These are phyloP conservation scores for Takashimella koratensis DNA, from an alignment of 1,284 basidiomycete species.

Conservation along the genomic window DNA sequence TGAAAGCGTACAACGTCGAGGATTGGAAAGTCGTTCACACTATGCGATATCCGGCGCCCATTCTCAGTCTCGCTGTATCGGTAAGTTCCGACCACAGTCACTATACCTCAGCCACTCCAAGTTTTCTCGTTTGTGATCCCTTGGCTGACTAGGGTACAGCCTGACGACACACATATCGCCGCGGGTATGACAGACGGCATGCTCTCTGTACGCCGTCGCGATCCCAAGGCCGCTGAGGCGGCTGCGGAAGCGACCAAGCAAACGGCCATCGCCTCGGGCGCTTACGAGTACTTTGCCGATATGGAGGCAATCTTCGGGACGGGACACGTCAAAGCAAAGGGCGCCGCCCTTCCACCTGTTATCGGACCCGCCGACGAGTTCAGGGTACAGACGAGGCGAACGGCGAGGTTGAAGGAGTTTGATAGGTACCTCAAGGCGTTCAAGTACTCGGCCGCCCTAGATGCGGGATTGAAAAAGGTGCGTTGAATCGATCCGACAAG, in stretches of 20 bases:
- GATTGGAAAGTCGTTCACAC: constrained; percentile 95
- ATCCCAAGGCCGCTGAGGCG: constrained; percentile 66
- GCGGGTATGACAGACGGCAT: constrained; percentile 97
- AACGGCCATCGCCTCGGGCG: constrained; percentile 58
- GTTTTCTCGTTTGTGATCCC: neutral
- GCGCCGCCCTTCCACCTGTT: constrained; percentile 52
- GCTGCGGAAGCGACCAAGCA: constrained; percentile 51
- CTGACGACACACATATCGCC: constrained; percentile 93
- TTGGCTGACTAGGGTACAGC: constrained; percentile 53
- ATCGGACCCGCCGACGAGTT: constrained; percentile 63
- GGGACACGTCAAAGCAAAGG: constrained; percentile 58
- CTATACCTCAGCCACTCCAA: neutral
- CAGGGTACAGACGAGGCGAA: constrained; percentile 67
- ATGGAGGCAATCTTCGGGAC: constrained; percentile 61
- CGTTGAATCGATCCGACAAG: constrained; percentile 20
- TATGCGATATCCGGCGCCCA: constrained; percentile 94
- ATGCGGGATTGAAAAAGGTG: constrained; percentile 81
- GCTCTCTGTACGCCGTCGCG: constrained; percentile 77
- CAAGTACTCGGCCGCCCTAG: constrained; percentile 91
- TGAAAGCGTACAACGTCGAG: constrained; percentile 96
- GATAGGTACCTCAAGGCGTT: constrained; percentile 87
- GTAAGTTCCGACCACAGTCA: constrained; percentile 52
- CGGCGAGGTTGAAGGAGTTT: constrained; percentile 75
- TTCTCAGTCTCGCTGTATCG: constrained; percentile 86
- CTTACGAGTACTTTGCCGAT: constrained; percentile 66